Conservation (phyloP, 805 yeast species). For the Ogataea pignaliae region DNA sequence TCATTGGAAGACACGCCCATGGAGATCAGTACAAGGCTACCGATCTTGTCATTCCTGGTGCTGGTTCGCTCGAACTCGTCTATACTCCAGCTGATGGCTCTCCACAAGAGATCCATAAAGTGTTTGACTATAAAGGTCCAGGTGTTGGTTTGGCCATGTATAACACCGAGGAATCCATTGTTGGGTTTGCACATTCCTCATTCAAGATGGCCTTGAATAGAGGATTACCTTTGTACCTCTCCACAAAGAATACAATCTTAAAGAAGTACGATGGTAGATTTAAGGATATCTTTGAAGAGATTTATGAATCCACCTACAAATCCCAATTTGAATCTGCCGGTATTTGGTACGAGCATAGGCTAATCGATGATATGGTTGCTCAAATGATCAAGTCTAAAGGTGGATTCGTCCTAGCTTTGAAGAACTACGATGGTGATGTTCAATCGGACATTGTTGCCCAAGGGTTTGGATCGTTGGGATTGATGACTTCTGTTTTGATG, state of each 20-base stretch:
- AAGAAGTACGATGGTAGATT: conserved; percentile 93
- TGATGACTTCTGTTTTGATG: conserved; percentile 95
- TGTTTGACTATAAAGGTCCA: conserved; percentile 63
- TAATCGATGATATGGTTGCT: conserved; percentile 98
- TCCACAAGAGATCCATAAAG: conserved; percentile 50
- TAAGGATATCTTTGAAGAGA: conserved; percentile 84
- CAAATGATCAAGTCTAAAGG: conserved; percentile 96
- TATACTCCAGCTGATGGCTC: conserved; percentile 70
- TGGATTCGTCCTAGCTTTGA: conserved; percentile 92
- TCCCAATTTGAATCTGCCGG: conserved; percentile 66
- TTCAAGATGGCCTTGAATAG: conserved; percentile 82
- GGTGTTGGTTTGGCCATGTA: conserved; percentile 92
- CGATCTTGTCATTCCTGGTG: conserved; percentile 70
- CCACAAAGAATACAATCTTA: conserved; percentile 93
- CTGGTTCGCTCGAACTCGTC: conserved; percentile 74
- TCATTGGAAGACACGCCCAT: conserved; percentile 95
- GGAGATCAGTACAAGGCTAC: conserved; percentile 97
- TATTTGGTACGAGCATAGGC: conserved; percentile 96
- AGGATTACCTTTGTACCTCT: conserved; percentile 74
- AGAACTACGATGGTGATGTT: conserved; percentile 97
- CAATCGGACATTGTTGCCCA: conserved; percentile 96
- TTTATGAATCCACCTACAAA: conserved; percentile 70
- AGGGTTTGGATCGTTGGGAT: conserved; percentile 94
- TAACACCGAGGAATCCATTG: conserved; percentile 88
- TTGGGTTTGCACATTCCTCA: conserved; percentile 89